Evolutionary conservation across 2,329 filamentous ascomycete genomes (phyloP).

Genomic region (Diaporthe caulivora): DNA sequence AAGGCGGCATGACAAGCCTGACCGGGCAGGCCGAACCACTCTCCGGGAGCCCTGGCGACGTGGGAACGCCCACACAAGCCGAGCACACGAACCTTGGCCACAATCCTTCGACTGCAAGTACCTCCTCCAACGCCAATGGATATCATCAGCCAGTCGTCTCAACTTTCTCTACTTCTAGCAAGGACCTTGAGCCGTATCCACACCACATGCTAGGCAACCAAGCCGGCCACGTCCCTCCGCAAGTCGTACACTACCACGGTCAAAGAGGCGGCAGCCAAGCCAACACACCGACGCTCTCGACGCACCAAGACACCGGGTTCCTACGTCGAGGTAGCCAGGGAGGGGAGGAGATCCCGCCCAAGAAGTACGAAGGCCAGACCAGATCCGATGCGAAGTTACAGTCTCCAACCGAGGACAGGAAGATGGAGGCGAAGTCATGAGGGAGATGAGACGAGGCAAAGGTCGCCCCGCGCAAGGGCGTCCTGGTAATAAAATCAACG

Average conservation of each 20-base stretch:
- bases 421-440: constrained; percentile 41
- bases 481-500: constrained; percentile 3
- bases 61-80: constrained; percentile 71
- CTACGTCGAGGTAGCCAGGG: constrained; percentile 65
- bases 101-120: constrained; percentile 61
- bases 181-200: constrained; percentile 76
- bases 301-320: constrained; percentile 62
- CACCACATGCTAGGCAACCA: constrained; percentile 74
- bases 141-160: constrained; percentile 77
- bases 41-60: constrained; percentile 65
- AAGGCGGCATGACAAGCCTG: constrained; percentile 85
- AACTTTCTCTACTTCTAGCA: constrained; percentile 78
- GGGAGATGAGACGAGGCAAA: background rate
- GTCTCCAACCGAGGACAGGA: constrained; percentile 44
- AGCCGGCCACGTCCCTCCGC: constrained; percentile 72
- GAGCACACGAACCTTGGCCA: constrained; percentile 63
- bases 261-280: constrained; percentile 76
- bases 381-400: constrained; percentile 53
- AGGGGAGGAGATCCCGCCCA: constrained; percentile 43
- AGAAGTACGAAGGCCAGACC: constrained; percentile 56
- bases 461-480: background rate
- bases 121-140: constrained; percentile 63
- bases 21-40: constrained; percentile 70
- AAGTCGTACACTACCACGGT: constrained; percentile 76
- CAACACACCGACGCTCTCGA: constrained; percentile 71